Conservation (phyloP, 208 protist species). For the Lotmaria passim region DNA sequence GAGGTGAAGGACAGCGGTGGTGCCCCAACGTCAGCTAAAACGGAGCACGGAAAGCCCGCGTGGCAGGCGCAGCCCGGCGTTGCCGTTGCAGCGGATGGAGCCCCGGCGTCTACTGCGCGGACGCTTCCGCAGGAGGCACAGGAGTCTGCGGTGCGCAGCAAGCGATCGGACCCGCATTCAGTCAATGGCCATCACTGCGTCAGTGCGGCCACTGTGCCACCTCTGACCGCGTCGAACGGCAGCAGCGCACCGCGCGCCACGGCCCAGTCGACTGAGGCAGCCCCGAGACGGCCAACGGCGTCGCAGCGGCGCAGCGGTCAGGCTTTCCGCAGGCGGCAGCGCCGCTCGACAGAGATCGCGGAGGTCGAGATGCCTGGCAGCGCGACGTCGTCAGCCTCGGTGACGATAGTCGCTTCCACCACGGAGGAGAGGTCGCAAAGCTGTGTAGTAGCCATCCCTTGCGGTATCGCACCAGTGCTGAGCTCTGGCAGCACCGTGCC, state of each 20-base stretch:
- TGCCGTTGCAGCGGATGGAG: neutral
- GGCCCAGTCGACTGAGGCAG: neutral
- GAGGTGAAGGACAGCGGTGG: neutral
- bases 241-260: neutral
- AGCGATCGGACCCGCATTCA: neutral
- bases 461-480: neutral
- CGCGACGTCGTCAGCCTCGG: neutral
- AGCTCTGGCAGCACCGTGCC: neutral
- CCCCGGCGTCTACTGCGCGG: neutral
- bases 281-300: neutral
- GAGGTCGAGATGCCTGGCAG: conserved; percentile 17
- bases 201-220: neutral
- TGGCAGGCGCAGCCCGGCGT: neutral
- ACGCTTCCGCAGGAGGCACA: neutral
- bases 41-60: neutral
- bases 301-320: conserved; percentile 13
- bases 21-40: neutral
- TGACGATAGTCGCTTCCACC: neutral
- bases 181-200: neutral
- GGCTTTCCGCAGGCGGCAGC: conserved; percentile 1
- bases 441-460: neutral
- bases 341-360: conserved; percentile 23
- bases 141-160: neutral
- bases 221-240: neutral
- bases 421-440: neutral